Evolutionary conservation across 2,329 filamentous ascomycete genomes (phyloP), one percentile per base, ranked within the genome.

Genomic region (Purpureocillium takamizusanense): DNA sequence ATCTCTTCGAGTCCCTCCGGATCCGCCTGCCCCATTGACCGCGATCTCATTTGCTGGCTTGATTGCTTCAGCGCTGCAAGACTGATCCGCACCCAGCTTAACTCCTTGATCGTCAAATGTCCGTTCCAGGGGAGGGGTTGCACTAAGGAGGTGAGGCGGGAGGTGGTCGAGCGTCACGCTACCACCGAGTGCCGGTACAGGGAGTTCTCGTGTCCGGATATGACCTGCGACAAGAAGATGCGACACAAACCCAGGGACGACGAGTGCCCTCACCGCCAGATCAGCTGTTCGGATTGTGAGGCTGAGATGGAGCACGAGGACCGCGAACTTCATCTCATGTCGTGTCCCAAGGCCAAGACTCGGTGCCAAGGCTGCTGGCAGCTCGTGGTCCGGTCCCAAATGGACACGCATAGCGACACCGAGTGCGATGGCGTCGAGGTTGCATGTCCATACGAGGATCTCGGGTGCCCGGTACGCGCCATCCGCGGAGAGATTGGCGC

Each of bases 1-100:
- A 62, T 64, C 34, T 51, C 59, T 10, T 61, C 59, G 2, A 64
- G 61, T 32, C 61, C 61, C 7, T 59, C 61, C 2, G 60, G 61
- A 5, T 56, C 57, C 2, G 56, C 63, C 27, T 81, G 77, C 42
- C 77, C 77, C 3, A 69, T 81, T 40, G 77, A 81, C 53, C 67
- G 77, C n/a, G 64, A 64, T 12, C 58, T 61, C 10, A 36, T 64
- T 7, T 44, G 50, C 11, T 64, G 61, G 61, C 47, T 52, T 6
- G 60, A 63, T 37, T 64, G 61, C 41, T 62, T 62, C 42, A 63
- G 60, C 30, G 62, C 63, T 1, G 64, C 62, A 7, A 56, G 64
- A 7, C 54, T 82, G 31, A 62, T 82, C 33, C 61, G 67, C 32
- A 78, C 78, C 15, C 75, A 81, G 52, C 70, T 83, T 15, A 77